Base-by-base conservation (phyloP, 768 basidiomycete genomes). In the Russula virescens region DNA sequence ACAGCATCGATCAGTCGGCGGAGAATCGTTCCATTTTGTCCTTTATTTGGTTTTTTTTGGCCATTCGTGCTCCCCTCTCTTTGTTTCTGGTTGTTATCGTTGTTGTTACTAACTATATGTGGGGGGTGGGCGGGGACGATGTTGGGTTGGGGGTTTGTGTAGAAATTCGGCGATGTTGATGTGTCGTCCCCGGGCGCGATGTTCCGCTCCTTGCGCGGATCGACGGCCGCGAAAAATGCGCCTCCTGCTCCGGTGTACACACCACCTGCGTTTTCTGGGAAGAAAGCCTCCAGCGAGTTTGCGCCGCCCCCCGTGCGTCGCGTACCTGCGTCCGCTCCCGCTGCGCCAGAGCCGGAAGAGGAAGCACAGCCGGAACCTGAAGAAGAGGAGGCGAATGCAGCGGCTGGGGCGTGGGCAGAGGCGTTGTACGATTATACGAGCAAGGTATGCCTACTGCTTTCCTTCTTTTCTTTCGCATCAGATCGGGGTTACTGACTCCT, bases 361-460 rank as follows among this genome's bases (percentile, higher is more conserved):
- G 60, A 60, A 16, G 43, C 28, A 2, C 43, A 58, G 42, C 74
- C 73, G 35, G 72, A 74, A 61, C 71, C 72, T 57, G 71, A 69
- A 11, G 76, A 76, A 65, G 70, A 71, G 2, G 76, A 77, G 49
- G 71, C 8, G 38, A 38, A n/a, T n/a, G n/a, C n/a, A n/a, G n/a
- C n/a, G n/a, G 34, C 74, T 38, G 88, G 87, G 5, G 86, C 88
- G 64, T 92, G 90, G 90, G 88, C 83, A 18, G 84, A 91, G 68
- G 90, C 78, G 5, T 67, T 89, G 72, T 92, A 91, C 69, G 89
- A 88, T 63, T 92, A 88, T 75, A 75, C 75, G 47, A 85, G 88
- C 55, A 75, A 76, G 68, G 89, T 90, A 66, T 45, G 74, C 65
- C 42, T 16, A 6, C 0, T 47, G 34, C 10, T 56, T 13, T 10